These are phyloP conservation scores for Phytophthora europaea DNA, from an alignment of 352 stramenopile genomes.

Conservation along the genomic window DNA sequence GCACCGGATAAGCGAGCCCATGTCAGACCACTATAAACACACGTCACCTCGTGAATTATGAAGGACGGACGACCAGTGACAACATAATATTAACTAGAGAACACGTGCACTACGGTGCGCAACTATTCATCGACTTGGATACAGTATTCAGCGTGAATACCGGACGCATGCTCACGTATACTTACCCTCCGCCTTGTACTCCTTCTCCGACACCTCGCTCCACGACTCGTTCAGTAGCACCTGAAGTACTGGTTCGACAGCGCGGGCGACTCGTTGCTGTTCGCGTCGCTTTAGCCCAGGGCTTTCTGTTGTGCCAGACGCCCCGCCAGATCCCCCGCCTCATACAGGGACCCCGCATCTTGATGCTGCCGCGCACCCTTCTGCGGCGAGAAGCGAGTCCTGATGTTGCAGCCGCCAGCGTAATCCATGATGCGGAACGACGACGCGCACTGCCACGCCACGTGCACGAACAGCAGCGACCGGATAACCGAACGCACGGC, in stretches of 20 bases:
- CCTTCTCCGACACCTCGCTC: constrained; percentile 30
- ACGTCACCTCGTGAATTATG: too few species aligned
- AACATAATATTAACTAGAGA: too few species aligned
- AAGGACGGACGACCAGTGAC: too few species aligned
- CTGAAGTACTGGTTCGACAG: constrained; percentile 77
- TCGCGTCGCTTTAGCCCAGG: constrained; percentile 85
- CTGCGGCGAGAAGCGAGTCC: constrained; percentile 80
- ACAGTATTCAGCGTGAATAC: too few species aligned
- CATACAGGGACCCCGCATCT: constrained; percentile 90
- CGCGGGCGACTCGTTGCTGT: constrained; percentile 74
- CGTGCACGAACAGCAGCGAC: constrained; percentile 61
- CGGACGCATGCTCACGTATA: too few species aligned
- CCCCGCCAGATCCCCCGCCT: constrained; percentile 94
- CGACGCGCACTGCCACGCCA: too few species aligned
- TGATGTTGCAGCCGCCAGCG: constrained; percentile 76
- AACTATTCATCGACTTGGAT: too few species aligned
- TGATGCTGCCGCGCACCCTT: constrained; percentile 90
- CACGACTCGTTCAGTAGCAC: constrained; percentile 29
- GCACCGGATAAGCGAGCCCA: too few species aligned
- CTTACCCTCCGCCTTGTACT: constrained; percentile 31
- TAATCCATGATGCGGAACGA: constrained; percentile 84
- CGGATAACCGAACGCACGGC: constrained; percentile 32
- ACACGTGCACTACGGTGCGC: background rate
- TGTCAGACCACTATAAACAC: too few species aligned
- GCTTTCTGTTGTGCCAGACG: constrained; percentile 90